Conservation (phyloP, 2,329 filamentous ascomycete species). For the Diaporthe amygdali region DNA sequence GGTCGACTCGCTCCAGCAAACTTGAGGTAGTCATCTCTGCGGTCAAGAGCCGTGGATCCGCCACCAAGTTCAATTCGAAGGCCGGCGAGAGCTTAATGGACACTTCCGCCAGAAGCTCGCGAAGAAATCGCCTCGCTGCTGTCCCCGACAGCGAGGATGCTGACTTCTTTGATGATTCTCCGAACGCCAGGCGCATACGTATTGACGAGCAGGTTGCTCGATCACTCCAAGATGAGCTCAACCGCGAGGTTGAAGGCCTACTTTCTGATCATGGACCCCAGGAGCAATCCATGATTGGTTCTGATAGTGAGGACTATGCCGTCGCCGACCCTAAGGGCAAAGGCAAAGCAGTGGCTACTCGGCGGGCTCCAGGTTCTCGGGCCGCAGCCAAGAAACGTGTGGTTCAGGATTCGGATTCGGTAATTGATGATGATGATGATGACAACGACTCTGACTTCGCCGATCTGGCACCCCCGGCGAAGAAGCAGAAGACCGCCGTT, state of each 20-base stretch:
- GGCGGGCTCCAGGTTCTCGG: neutral
- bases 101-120: constrained; percentile 44
- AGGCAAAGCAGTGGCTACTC: constrained; percentile 19
- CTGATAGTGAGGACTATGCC: constrained; percentile 19
- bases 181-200: constrained; percentile 58
- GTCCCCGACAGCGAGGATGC: constrained; percentile 49
- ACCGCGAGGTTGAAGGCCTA: constrained; percentile 18
- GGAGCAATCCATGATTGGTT: neutral
- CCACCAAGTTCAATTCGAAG: constrained; percentile 49
- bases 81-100: constrained; percentile 22
- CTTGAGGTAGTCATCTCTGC: constrained; percentile 42
- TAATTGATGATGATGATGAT: constrained; percentile 32
- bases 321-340: constrained; percentile 20
- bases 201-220: constrained; percentile 60
- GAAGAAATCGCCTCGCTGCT: constrained; percentile 51
- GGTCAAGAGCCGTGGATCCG: constrained; percentile 33
- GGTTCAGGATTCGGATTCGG: constrained; percentile 16
- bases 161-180: constrained; percentile 42
- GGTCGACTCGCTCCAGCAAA: constrained; percentile 29
- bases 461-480: constrained; percentile 10
- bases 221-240: constrained; percentile 56
- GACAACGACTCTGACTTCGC: constrained; percentile 22
- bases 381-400: neutral
- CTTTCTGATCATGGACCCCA: constrained; percentile 29
- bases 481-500: constrained; percentile 20